These are phyloP conservation scores for Ocimum tenuiflorum DNA, from an alignment of 257 asterid species.

Conservation along the genomic window DNA sequence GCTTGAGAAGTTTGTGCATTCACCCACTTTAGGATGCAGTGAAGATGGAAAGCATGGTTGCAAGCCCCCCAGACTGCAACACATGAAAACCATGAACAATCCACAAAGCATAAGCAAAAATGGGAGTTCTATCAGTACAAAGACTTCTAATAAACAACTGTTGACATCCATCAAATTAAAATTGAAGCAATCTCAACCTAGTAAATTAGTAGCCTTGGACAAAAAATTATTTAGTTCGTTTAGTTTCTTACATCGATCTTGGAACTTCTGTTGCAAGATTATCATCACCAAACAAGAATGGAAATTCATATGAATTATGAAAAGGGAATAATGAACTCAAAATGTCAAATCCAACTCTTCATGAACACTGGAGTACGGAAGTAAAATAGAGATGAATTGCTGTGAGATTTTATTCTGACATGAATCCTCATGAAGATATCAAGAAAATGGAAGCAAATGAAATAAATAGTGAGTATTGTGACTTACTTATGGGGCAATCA, in stretches of 20 bases:
- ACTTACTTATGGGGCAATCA: constrained; percentile 49
- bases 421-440: neutral
- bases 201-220: neutral
- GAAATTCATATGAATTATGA: neutral
- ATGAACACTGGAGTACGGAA: neutral
- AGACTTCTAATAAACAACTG: neutral
- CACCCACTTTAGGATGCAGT: constrained; percentile 92
- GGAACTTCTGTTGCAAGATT: neutral
- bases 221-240: no score
- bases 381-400: neutral
- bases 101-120: neutral
- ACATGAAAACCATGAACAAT: neutral
- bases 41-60: constrained; percentile 91
- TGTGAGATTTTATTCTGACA: neutral
- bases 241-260: neutral
- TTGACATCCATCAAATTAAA: neutral
- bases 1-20: constrained; percentile 83
- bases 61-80: constrained; percentile 78
- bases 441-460: neutral
- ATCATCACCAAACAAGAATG: neutral
- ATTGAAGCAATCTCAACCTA: neutral
- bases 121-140: neutral
- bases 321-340: neutral
- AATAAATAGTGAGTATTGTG: neutral
- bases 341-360: neutral